Evolutionary conservation across 1,139 yeast species (phyloP), one percentile per base, ranked within the genome.

Genomic region (Nadsonia starkeyi-henricii): DNA sequence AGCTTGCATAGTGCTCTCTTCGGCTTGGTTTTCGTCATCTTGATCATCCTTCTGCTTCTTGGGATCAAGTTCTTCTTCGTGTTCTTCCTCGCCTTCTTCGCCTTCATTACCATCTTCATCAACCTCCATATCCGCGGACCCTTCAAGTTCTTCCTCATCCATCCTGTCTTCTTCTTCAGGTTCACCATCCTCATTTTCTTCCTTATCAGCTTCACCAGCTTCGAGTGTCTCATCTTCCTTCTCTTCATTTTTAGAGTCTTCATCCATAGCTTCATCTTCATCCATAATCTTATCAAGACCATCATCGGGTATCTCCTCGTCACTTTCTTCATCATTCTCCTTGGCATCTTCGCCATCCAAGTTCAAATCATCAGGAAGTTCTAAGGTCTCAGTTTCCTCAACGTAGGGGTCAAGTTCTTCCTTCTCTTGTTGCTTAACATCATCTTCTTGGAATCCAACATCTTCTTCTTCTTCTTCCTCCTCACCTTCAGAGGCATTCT

Each of bases 241-340:
- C 61, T 81, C 85, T 57, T 81, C 93, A 58, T 47, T 52, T 79
- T 86, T 91, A 88, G 82, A 89, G 81, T 81, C 66, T 81, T 82
- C 57, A 80, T 81, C 85, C 1, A 54, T 54, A 13, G 57, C 61
- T 23, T 55, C 61, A 36, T 59, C 60, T 19, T 61, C 66, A 4
- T 60, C 64, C 17, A 62, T 58, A 62, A 13, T 58, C 63, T 12
- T 57, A 21, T 60, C 62, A 18, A 55, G 55, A 37, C 55, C 60
- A 3, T 61, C 65, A 18, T 58, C 62, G 4, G 58, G 58, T 20
- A 60, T 63, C 3, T 60, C 65, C 3, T 48, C 50, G 15, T 52
- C 55, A 21, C 52, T 53, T 26, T 49, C 58, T 20, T 61, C 65
- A 2, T 63, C 62, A 33, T 61, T 64, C 15, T 57, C 59, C 8